phyloP scores from a whole-genome alignment of 1,139 yeast genomes.

The Meyerozyma athensensis region DNA sequence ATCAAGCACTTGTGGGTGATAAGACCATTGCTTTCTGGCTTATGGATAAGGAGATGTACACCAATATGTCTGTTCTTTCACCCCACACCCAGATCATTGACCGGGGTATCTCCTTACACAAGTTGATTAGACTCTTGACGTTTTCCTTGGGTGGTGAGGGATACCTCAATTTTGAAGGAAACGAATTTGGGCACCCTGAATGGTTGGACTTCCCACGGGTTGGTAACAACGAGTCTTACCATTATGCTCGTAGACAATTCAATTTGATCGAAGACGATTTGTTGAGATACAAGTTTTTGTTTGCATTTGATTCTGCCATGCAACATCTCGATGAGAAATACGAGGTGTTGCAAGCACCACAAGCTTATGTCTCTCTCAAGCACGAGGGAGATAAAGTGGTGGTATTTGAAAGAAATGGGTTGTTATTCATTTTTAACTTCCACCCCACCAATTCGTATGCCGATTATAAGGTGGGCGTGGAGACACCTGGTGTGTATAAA shows the following conservation, averaged over 20 bases:
- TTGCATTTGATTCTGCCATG: constrained; percentile 79
- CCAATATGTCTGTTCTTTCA: constrained; percentile 79
- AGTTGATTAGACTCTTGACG: constrained; percentile 80
- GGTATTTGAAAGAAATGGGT: constrained; percentile 83
- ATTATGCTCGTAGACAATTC: constrained; percentile 93
- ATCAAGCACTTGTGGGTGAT: constrained; percentile 96
- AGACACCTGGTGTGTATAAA: constrained; percentile 68
- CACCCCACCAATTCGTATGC: constrained; percentile 79
- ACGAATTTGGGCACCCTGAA: constrained; percentile 98
- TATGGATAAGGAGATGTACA: constrained; percentile 98
- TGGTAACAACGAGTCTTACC: constrained; percentile 85
- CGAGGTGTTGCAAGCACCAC: constrained; percentile 70
- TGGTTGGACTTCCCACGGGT: constrained; percentile 96
- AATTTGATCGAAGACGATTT: constrained; percentile 75
- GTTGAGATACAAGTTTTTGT: constrained; percentile 72
- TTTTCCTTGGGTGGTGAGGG: constrained; percentile 95
- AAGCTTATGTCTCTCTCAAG: constrained; percentile 84
- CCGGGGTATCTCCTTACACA: constrained; percentile 86
- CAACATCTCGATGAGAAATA: constrained; percentile 67
- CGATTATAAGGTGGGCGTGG: constrained; percentile 88
- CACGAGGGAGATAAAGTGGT: constrained; percentile 84
- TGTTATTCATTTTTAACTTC: constrained; percentile 82
- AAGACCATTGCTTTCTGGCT: constrained; percentile 96
- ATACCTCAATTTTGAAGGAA: constrained; percentile 92
- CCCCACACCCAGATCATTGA: constrained; percentile 75